These are phyloP conservation scores for Margaritispora aquatica DNA, from an alignment of 495 filamentous ascomycete genomes.

Conservation along the genomic window DNA sequence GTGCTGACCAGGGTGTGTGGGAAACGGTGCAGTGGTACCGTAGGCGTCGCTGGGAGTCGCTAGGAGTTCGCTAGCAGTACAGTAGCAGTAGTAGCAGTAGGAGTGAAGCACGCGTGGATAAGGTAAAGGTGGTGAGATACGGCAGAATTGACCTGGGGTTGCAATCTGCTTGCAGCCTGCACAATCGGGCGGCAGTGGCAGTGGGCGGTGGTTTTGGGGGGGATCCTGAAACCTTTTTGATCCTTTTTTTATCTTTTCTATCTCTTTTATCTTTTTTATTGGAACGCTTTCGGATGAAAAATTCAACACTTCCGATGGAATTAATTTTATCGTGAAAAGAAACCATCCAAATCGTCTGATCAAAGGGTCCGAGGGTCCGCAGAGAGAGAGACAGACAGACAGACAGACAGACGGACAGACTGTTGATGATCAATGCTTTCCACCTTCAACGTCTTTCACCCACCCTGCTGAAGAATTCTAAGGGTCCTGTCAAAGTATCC, in stretches of 20 bases:
- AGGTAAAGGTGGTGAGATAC: no score
- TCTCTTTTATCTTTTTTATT: constrained; percentile 1
- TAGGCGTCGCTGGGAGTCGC: no score
- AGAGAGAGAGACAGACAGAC: no score
- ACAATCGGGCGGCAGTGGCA: not conserved
- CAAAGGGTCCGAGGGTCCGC: not conserved
- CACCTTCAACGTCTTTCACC: not conserved
- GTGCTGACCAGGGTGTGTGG: not conserved
- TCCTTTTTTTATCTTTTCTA: not conserved
- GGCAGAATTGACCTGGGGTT: not conserved
- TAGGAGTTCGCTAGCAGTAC: no score
- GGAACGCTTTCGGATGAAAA: constrained; percentile 6
- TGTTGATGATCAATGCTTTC: not conserved
- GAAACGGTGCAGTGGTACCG: no score
- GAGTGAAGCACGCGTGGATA: no score
- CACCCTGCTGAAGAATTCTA: not conserved
- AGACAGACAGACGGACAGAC: not conserved
- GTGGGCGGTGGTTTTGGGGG: no score
- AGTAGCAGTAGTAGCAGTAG: no score
- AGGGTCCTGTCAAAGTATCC: not conserved
- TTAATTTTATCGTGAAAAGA: no score
- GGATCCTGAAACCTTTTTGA: not conserved
- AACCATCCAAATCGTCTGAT: no score
- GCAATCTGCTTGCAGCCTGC: constrained; percentile 6
- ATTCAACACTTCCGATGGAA: no score